Base-by-base conservation (phyloP, 768 basidiomycete species). In the Pleurotus pulmonarius region DNA sequence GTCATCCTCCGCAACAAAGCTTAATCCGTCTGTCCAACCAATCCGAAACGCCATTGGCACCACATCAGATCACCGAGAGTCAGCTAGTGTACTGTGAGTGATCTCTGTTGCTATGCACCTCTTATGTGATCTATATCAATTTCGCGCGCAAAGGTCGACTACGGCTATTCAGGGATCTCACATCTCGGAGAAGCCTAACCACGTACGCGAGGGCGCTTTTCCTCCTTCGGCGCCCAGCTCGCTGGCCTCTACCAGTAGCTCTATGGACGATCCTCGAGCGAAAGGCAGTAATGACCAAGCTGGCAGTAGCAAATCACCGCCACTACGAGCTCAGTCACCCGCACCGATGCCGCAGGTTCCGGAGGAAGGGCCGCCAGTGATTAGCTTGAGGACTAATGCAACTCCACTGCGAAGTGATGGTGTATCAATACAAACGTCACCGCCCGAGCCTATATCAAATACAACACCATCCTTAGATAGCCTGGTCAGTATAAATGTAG, bases 181-280 rank as follows among this genome's bases (percentile, higher is more conserved):
- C 44, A 51, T 45, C 56, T 56, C 64, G 11, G 60, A 57, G 46
- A 70, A 68, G 61, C 65, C 74, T 20, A 59, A 65, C 39, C 79
- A 80, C 64, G 65, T 75, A 61, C 71, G 88, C 41, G 88, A 91
- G 74, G 87, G 85, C 54, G 89, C 88, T 5, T 87, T 86, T 63
- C 73, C 82, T 49, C 82, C 81, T 0, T 82, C 76, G 67, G 69
- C 51, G 24, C 18, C 22, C 37, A 53, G 25, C 26, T 53, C 51
- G n/a, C 9, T 41, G 39, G 51, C 13, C 7, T 53, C 51, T 7
- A 13, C 24, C 48, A 15, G 15, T n/a, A 25, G 20, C 5, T 34
- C 48, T 15, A 34, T 49, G 9, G n/a, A n/a, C 11, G 29, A 34
- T 34, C 9, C 29, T 3, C 29, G 29, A 8, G 9, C 29, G 29